phyloP scores from a whole-genome alignment of 805 yeast genomes.

The Nakazawaea anatomiae region DNA sequence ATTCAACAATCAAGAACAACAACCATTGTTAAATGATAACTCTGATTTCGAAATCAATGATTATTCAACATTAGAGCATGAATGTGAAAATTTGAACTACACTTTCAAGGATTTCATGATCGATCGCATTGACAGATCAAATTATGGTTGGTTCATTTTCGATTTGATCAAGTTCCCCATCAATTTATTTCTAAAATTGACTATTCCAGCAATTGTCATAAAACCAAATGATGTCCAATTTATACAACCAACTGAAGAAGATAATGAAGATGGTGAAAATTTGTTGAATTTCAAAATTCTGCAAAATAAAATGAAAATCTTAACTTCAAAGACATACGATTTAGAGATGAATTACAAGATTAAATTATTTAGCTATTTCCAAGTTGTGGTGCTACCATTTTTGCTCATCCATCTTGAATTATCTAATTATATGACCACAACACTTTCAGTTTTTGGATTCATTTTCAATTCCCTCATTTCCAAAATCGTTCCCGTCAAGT shows the following conservation, averaged over 20 bases:
- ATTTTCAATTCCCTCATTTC: neutral
- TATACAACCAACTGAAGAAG: neutral
- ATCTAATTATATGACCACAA: neutral
- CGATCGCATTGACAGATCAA: neutral
- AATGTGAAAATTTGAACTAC: neutral
- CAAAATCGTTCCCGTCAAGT: neutral
- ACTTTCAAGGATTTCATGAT: neutral
- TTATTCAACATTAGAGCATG: neutral
- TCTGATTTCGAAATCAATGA: neutral
- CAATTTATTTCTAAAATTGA: constrained; percentile 1
- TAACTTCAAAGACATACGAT: neutral
- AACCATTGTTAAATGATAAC: neutral
- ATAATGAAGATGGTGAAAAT: neutral
- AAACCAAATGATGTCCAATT: constrained; percentile 1
- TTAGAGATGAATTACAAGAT: neutral
- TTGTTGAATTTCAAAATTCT: neutral
- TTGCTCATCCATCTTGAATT: neutral
- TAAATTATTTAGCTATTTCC: neutral
- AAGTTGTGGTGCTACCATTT: constrained; percentile 2
- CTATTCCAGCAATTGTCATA: constrained; percentile 2
- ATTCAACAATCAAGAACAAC: neutral
- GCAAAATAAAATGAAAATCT: neutral
- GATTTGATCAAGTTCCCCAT: constrained; percentile 2
- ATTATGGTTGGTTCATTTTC: neutral
- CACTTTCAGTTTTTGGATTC: neutral